phyloP scores from a whole-genome alignment of 2,329 filamentous ascomycete species.

The Harringtonia aguacate region DNA sequence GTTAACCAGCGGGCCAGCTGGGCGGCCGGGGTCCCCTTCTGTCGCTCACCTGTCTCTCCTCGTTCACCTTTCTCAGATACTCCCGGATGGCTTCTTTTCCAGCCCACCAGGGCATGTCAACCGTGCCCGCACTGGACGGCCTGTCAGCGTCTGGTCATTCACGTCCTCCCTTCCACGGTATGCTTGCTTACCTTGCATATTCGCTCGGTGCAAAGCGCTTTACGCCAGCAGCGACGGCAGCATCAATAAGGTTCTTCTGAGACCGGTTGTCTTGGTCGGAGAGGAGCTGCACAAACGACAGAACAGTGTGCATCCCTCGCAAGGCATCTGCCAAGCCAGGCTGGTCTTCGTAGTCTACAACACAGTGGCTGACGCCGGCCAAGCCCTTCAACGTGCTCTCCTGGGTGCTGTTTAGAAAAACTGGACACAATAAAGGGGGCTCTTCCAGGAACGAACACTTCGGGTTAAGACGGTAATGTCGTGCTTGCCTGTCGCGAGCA shows the following conservation, averaged over 20 bases:
- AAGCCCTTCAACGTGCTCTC: background rate
- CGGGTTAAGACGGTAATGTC: background rate
- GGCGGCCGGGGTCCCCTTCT: too few species aligned
- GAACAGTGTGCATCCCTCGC: background rate
- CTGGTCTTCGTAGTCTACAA: background rate
- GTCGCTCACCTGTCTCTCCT: constrained; percentile 25
- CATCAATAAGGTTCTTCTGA: constrained; percentile 39
- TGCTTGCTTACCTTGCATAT: constrained; percentile 32
- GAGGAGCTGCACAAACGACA: background rate
- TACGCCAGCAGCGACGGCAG: constrained; percentile 45
- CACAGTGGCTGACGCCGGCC: background rate
- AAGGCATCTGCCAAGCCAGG: background rate
- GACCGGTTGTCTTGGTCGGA: background rate
- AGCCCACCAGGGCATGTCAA: constrained; percentile 33
- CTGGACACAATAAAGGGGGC: background rate
- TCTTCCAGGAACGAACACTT: background rate
- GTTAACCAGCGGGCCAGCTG: background rate
- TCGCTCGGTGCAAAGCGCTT: constrained; percentile 52
- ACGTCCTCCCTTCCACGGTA: too few species aligned
- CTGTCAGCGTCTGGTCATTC: constrained; percentile 4
- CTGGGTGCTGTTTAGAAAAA: background rate
- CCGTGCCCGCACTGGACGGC: constrained; percentile 6
- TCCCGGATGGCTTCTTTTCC: constrained; percentile 35
- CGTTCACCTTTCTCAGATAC: constrained; percentile 41
- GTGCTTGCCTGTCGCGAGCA: background rate